Evolutionary conservation across 2,329 filamentous ascomycete genomes (phyloP).

Genomic region (Leptodontidium sp.): DNA sequence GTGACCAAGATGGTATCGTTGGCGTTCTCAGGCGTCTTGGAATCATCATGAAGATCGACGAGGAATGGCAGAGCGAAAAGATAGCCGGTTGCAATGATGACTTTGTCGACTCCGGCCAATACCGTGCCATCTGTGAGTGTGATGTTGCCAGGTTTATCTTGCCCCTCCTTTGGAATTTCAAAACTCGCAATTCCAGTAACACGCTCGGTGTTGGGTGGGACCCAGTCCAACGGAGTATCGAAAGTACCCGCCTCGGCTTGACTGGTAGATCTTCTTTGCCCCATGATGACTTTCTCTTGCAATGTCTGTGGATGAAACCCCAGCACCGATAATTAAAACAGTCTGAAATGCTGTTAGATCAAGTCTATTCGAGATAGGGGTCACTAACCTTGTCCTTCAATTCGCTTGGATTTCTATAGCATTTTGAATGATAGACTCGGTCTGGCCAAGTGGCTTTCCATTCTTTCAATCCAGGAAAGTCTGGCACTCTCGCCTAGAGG

Average conservation of each 20-base stretch:
- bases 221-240: conserved; percentile 36
- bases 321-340: conserved; percentile 63
- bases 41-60: conserved; percentile 53
- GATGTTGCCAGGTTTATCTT: conserved; percentile 57
- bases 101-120: conserved; percentile 63
- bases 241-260: conserved; percentile 38
- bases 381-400: conserved; percentile 58
- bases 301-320: conserved; percentile 57
- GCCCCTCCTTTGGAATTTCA: conserved; percentile 14
- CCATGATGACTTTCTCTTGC: conserved; percentile 36
- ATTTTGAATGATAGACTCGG: conserved; percentile 72
- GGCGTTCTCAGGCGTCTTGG: conserved; percentile 53
- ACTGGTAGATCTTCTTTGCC: conserved; percentile 43
- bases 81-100: conserved; percentile 75
- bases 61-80: conserved; percentile 73
- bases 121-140: conserved; percentile 60
- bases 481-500: conserved; percentile 64
- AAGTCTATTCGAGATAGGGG: neutral
- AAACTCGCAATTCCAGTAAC: conserved; percentile 39
- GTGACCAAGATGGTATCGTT: conserved; percentile 65
- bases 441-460: conserved; percentile 64
- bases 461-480: conserved; percentile 62
- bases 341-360: conserved; percentile 46
- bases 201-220: conserved; percentile 33
- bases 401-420: conserved; percentile 68